Base-by-base conservation (phyloP, 768 basidiomycete species). In the Lanmaoa rubissima region DNA sequence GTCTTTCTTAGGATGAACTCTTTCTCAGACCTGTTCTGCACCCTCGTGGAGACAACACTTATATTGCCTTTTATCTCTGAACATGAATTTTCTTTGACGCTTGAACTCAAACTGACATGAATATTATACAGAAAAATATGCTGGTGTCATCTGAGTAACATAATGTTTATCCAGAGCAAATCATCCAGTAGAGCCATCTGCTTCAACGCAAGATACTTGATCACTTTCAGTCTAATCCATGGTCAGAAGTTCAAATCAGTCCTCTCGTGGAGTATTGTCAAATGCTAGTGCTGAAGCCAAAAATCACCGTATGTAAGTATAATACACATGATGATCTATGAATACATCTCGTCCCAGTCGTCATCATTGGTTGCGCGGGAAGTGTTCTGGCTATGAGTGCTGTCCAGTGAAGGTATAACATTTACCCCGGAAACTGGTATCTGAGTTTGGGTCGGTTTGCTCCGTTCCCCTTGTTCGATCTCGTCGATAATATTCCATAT, bases 401-500 rank as follows among this genome's bases (percentile, higher is more conserved):
- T 53, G 24, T 56, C 61, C 35, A 53, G 49, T 11, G 60, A 60
- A 16, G 67, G 44, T 12, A 54, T 53, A 13, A 65, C 39, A 16
- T 54, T 62, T 16, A 65, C 65, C 6, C 69, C 59, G 28, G 71
- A 65, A 41, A 68, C 48, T 56, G 70, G 64, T 58, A 66, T 60
- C 39, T 59, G 65, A 9, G 46, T 36, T 38, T 54, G 39, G 47
- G 35, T 19, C 14, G 39, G 28, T 45, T 48, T 61, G 6, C 55
- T 54, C 43, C 41, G 56, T 31, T 54, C 54, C 17, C 44, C 63
- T 57, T 57, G 66, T 68, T 83, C 85, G 35, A 84, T 71, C 65
- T 88, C 83, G 40, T 79, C 65, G 51, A 90, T 73, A 41, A 87
- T 76, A 60, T 85, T 80, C 85, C 91, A 91, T 79, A 90, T 82